Conservation (phyloP, 1,284 basidiomycete genomes). For the Microbotryum violaceum region DNA sequence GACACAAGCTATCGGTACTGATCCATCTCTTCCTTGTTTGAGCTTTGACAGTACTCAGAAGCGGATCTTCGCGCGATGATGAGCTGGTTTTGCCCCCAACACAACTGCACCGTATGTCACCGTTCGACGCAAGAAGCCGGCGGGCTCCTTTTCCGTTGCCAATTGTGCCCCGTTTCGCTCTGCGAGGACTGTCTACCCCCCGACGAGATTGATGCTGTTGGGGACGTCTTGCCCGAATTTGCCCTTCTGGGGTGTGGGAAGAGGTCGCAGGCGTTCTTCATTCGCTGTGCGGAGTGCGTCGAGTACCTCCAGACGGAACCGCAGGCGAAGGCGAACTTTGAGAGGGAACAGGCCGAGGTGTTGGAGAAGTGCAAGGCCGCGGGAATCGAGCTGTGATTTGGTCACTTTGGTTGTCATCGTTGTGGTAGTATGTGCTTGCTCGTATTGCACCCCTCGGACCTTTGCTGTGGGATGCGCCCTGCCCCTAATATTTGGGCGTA, state of each 20-base stretch:
- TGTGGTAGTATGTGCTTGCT: no score
- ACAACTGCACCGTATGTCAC: slow-evolving; percentile 47
- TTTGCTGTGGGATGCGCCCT: no score
- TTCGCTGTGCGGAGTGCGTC: slow-evolving; percentile 5
- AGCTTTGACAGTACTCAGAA: neutral
- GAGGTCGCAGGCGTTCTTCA: slow-evolving; percentile 14
- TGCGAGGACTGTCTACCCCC: slow-evolving; percentile 55
- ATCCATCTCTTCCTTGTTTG: no score
- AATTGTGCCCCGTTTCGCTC: slow-evolving; percentile 42
- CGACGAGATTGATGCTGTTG: slow-evolving; percentile 49
- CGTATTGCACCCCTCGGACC: no score
- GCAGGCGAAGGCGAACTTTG: neutral
- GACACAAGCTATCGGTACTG: slow-evolving; percentile 37
- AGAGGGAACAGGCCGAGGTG: slow-evolving; percentile 8
- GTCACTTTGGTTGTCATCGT: neutral
- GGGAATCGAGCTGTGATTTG: neutral
- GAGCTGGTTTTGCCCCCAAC: slow-evolving; percentile 47
- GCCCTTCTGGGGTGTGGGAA: slow-evolving; percentile 13
- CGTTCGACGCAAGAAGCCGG: slow-evolving; percentile 47
- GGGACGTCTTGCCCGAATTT: slow-evolving; percentile 53
- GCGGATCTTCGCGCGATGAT: slow-evolving; percentile 2
- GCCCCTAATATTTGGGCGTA: no score
- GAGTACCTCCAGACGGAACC: slow-evolving; percentile 3
- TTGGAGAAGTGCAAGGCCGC: slow-evolving; percentile 5
- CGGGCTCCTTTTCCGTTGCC: slow-evolving; percentile 24